A percentile compares a stretch with the other conserved stretches of the same genome.
These are phyloP conservation scores for Tillandsia fasciculata DNA, from an alignment of 176 grass and related monocot genomes.

Conservation along the genomic window DNA sequence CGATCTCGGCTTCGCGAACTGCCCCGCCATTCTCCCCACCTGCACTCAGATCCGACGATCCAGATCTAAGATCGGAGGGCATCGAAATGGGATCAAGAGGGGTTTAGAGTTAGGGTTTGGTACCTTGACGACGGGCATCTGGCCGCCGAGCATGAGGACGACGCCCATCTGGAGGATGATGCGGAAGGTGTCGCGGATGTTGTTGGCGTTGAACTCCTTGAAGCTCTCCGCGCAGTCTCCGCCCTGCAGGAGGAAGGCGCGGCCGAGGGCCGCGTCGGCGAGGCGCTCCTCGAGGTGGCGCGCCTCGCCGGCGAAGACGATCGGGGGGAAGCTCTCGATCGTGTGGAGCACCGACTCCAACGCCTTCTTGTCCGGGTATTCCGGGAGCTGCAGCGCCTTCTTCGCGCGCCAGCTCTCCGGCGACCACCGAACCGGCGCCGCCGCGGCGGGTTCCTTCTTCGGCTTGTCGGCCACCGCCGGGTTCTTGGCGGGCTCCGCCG, in stretches of 20 bases:
- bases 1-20: conserved; percentile 70
- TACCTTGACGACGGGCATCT: conserved; percentile 68
- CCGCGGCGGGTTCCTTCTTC: conserved; percentile 5
- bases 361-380: conserved; percentile 37
- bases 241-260: conserved; percentile 52
- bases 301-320: conserved; percentile 59
- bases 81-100: background rate
- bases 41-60: background rate
- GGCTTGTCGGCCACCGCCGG: conserved; percentile 5
- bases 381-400: conserved; percentile 55
- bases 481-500: conserved; percentile 36
- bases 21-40: conserved; percentile 52
- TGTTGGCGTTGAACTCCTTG: conserved; percentile 65
- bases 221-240: conserved; percentile 82
- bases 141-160: conserved; percentile 56
- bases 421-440: conserved; percentile 16
- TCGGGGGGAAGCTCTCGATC: conserved; percentile 60
- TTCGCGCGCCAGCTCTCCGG: conserved; percentile 47
- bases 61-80: background rate
- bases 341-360: conserved; percentile 47
- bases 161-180: conserved; percentile 64
- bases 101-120: background rate
- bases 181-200: conserved; percentile 65
- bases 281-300: conserved; percentile 51
- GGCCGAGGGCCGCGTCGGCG: conserved; percentile 44